Percentiles rank a stretch among this genome's conserved stretches.
phyloP scores from a whole-genome alignment of 1,284 basidiomycete genomes.

The Pterula multifida region DNA sequence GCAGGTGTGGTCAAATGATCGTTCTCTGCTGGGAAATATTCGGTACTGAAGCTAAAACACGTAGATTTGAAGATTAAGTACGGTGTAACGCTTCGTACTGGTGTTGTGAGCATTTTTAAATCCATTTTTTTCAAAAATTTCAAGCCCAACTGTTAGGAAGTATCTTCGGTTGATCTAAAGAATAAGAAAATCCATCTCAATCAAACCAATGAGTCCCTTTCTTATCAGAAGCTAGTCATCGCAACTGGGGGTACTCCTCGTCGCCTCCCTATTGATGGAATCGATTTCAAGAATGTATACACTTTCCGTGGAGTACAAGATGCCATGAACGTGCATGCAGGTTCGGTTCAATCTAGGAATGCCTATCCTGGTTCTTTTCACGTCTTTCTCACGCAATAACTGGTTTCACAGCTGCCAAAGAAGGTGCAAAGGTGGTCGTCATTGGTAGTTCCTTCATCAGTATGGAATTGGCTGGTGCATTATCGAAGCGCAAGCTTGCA shows the following conservation, averaged over 20 bases:
- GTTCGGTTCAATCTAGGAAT: conserved; percentile 24
- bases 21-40: too few species aligned
- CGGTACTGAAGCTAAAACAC: too few species aligned
- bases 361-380: too few species aligned
- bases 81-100: conserved; percentile 63
- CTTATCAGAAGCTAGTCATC: conserved; percentile 67
- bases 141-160: conserved; percentile 28
- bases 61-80: conserved; percentile 73
- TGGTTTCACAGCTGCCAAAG: conserved; percentile 32
- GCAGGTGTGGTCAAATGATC: conserved; percentile 10
- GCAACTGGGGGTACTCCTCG: conserved; percentile 60
- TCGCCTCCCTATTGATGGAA: conserved; percentile 69
- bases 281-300: conserved; percentile 68
- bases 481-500: conserved; percentile 64
- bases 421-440: conserved; percentile 72
- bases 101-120: conserved; percentile 34
- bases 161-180: conserved; percentile 53
- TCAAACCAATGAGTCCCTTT: conserved; percentile 40
- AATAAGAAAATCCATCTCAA: conserved; percentile 53
- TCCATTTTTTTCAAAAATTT: conserved; percentile 2
- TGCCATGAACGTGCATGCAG: conserved; percentile 65
- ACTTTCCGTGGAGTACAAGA: conserved; percentile 68
- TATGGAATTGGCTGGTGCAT: conserved; percentile 80
- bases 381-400: conserved; percentile 5
- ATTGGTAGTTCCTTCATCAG: conserved; percentile 91